Conservation (phyloP, 2,329 filamentous ascomycete species). For the Fusarium ambrosium region DNA sequence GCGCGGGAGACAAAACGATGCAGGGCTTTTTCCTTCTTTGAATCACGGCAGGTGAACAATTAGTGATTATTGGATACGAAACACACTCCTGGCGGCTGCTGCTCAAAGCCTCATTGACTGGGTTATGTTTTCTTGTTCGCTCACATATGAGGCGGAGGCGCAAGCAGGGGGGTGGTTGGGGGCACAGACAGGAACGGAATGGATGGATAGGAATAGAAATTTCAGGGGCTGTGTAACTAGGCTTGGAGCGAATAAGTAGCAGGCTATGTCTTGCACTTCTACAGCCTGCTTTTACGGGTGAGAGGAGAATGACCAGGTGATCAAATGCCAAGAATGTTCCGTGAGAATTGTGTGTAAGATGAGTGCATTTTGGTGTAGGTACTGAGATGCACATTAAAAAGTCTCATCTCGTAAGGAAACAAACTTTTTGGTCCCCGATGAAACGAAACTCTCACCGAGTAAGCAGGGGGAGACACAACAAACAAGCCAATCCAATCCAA, state of each 20-base stretch:
- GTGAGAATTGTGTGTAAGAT: not conserved
- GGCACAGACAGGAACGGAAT: not conserved
- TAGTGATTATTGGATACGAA: not conserved
- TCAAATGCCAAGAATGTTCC: not conserved
- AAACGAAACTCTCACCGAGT: not conserved
- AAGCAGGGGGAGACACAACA: not conserved
- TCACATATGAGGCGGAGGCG: not conserved
- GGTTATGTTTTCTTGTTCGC: not conserved
- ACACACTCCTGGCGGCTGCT: not conserved
- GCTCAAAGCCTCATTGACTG: not conserved
- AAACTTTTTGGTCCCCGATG: not conserved
- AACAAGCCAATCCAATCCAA: not conserved
- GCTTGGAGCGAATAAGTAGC: not conserved
- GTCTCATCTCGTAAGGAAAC: not conserved
- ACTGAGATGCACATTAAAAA: not conserved
- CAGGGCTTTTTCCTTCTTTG: not conserved
- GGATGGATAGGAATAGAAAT: not conserved
- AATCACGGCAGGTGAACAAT: not conserved
- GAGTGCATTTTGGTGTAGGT: not conserved
- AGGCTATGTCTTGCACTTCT: not conserved
- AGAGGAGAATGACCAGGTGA: not conserved
- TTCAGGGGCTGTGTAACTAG: not conserved
- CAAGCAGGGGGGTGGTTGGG: not conserved
- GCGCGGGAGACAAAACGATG: not conserved
- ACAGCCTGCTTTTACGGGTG: not conserved